Conservation (phyloP, 2,329 filamentous ascomycete genomes). For the Onygenales sp. region DNA sequence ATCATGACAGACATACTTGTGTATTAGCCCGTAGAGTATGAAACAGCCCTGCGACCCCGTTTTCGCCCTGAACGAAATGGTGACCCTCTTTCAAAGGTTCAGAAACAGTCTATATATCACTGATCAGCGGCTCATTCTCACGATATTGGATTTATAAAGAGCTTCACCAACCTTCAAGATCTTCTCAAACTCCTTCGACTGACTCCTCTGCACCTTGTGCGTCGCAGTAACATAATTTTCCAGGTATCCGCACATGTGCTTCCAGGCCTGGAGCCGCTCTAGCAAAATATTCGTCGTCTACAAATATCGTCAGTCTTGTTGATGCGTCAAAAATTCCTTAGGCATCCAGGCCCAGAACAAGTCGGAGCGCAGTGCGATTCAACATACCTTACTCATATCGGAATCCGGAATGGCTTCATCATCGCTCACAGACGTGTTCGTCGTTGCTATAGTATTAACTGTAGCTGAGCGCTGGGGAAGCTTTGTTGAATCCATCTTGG, state of each 20-base stretch:
- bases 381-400: conserved; percentile 32
- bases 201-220: conserved; percentile 74
- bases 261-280: conserved; percentile 89
- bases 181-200: conserved; percentile 92
- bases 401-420: conserved; percentile 26
- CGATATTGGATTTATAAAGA: too few relatives aligned
- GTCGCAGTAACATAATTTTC: conserved; percentile 81
- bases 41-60: conserved; percentile 80
- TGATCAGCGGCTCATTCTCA: too few relatives aligned
- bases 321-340: not conserved
- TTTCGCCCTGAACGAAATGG: conserved; percentile 86
- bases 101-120: conserved; percentile 57
- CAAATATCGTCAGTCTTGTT: too few relatives aligned
- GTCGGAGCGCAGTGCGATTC: too few relatives aligned
- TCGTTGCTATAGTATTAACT: not conserved
- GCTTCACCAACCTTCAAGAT: conserved; percentile 62
- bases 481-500: conserved; percentile 10
- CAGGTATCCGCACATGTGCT: conserved; percentile 82
- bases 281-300: conserved; percentile 71
- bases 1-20: conserved; percentile 40
- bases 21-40: conserved; percentile 92
- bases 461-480: conserved; percentile 25
- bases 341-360: conserved; percentile 1
- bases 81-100: conserved; percentile 79
- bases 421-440: conserved; percentile 11